Evolutionary conservation across 192 early-diverging fungal species (phyloP).

Genomic region (Coemansia sp.): DNA sequence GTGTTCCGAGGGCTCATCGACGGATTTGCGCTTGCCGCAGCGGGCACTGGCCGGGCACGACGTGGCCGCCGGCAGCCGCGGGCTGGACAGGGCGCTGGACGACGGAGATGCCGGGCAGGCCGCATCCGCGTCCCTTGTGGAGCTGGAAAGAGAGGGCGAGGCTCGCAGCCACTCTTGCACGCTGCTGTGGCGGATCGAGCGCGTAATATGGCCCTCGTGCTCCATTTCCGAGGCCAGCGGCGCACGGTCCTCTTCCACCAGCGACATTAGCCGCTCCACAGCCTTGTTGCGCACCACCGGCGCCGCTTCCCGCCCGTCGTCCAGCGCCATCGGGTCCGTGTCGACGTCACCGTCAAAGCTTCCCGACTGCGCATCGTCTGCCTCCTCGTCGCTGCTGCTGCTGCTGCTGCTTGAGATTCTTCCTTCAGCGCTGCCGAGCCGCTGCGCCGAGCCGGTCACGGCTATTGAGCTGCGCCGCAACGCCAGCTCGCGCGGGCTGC

Average conservation of each 20-base stretch:
- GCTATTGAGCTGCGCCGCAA: slow-evolving; percentile 35
- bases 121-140: not conserved
- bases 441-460: not conserved
- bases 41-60: slow-evolving; percentile 7
- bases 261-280: slow-evolving; percentile 38
- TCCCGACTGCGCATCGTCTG: slow-evolving; percentile 16
- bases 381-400: slow-evolving; percentile 31
- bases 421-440: too few relatives aligned
- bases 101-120: slow-evolving; percentile 27
- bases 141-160: slow-evolving; percentile 9
- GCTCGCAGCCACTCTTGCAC: slow-evolving; percentile 53
- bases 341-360: slow-evolving; percentile 11
- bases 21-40: slow-evolving; percentile 33
- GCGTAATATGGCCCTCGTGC: slow-evolving; percentile 51
- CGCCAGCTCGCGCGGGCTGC: slow-evolving; percentile 2
- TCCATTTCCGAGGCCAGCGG: slow-evolving; percentile 51
- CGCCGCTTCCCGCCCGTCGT: slow-evolving; percentile 13
- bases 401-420: too few relatives aligned
- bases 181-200: slow-evolving; percentile 41
- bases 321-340: slow-evolving; percentile 26
- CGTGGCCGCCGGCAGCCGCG: slow-evolving; percentile 11
- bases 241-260: slow-evolving; percentile 45
- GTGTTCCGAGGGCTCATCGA: slow-evolving; percentile 14
- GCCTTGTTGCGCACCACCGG: slow-evolving; percentile 48
- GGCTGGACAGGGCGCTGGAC: slow-evolving; percentile 30